phyloP scores from a whole-genome alignment of 2,329 filamentous ascomycete species.

The Helicocarpus griseus region DNA sequence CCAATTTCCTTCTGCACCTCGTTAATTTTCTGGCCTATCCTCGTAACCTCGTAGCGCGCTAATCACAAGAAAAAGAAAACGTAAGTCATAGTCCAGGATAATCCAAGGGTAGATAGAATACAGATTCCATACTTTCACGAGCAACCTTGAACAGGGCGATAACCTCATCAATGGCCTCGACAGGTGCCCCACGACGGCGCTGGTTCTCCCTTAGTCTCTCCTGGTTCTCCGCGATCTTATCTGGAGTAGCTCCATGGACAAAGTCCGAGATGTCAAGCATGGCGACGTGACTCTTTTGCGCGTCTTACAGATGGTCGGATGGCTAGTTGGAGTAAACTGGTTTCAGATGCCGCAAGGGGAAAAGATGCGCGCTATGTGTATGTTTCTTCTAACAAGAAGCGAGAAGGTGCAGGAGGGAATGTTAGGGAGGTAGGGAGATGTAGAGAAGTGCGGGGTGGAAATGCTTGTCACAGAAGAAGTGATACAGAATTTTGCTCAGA shows the following conservation, averaged over 20 bases:
- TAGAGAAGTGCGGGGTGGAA: not conserved
- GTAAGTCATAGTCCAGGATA: slow-evolving; percentile 2
- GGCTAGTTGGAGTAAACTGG: too few relatives aligned
- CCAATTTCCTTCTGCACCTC: slow-evolving; percentile 82
- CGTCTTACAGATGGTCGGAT: too few relatives aligned
- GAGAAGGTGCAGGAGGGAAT: too few relatives aligned
- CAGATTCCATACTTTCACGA: slow-evolving; percentile 51
- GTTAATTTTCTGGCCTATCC: slow-evolving; percentile 79
- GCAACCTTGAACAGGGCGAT: slow-evolving; percentile 81
- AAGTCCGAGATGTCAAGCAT: slow-evolving; percentile 76
- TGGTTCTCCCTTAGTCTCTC: slow-evolving; percentile 62
- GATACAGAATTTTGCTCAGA: not conserved
- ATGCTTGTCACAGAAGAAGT: too few relatives aligned
- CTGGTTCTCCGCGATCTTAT: slow-evolving; percentile 87
- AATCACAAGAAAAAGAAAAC: slow-evolving; percentile 8
- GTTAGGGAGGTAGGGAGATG: too few relatives aligned
- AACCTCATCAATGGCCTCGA: slow-evolving; percentile 82
- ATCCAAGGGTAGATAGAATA: not conserved
- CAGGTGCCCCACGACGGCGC: slow-evolving; percentile 66
- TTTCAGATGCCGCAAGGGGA: too few relatives aligned
- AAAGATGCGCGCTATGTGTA: too few relatives aligned
- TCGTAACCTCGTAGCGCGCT: slow-evolving; percentile 68
- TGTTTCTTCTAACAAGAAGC: too few relatives aligned
- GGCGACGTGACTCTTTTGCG: too few relatives aligned
- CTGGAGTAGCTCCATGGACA: slow-evolving; percentile 80